Percentiles rank a stretch among this genome's conserved stretches.
phyloP scores from a whole-genome alignment of 2,329 filamentous ascomycete genomes.

The Microsporum canis region DNA sequence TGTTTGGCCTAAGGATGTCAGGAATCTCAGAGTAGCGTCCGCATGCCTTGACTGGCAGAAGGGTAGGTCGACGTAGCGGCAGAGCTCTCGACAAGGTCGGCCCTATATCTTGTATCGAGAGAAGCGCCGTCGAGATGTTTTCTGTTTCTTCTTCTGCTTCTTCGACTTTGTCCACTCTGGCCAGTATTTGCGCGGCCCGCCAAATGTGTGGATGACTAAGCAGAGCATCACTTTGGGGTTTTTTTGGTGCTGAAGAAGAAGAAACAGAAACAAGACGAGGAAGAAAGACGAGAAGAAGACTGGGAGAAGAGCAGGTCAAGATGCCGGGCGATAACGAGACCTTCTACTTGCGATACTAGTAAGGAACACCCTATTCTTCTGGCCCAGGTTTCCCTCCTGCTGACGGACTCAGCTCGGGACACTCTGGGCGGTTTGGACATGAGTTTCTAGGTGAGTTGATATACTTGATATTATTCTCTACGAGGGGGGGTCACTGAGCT shows the following conservation, averaged over 20 bases:
- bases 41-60: not conserved
- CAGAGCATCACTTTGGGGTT: constrained; percentile 14
- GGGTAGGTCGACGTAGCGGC: not conserved
- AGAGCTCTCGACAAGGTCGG: not conserved
- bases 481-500: constrained; percentile 1
- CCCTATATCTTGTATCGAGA: not conserved
- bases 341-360: constrained; percentile 98
- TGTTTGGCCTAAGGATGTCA: constrained; percentile 14
- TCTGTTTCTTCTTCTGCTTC: constrained; percentile 3
- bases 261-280: not conserved
- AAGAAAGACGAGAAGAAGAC: not conserved
- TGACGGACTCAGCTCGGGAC: constrained; percentile 63
- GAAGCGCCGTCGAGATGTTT: not conserved
- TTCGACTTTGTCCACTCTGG: constrained; percentile 26
- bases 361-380: constrained; percentile 30
- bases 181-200: constrained; percentile 21
- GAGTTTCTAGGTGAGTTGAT: constrained; percentile 72
- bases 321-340: constrained; percentile 50
- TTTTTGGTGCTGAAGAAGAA: not conserved
- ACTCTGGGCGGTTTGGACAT: constrained; percentile 93
- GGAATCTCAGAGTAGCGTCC: not conserved
- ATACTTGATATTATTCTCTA: not conserved
- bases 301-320: not conserved
- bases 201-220: constrained; percentile 37
- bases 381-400: constrained; percentile 31